phyloP scores from a whole-genome alignment of 2,329 filamentous ascomycete species.

The Colletotrichum euphorbiae region DNA sequence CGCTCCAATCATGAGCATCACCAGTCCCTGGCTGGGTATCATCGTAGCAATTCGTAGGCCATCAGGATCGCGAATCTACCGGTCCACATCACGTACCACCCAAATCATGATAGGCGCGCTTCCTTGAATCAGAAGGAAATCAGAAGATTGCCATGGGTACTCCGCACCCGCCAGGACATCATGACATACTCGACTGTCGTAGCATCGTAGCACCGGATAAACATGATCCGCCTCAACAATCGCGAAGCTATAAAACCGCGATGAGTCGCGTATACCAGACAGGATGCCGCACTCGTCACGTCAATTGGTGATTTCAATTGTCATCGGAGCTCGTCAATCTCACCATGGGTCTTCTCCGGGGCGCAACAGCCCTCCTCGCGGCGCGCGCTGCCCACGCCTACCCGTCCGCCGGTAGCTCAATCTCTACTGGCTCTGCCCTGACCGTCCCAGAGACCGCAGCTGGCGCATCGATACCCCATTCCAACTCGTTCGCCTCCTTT shows the following conservation, averaged over 20 bases:
- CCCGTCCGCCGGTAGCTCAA: background rate
- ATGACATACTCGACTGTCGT: conserved; percentile 1
- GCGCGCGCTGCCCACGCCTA: background rate
- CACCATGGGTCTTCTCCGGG: conserved; percentile 18
- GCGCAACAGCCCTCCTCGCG: conserved; percentile 11
- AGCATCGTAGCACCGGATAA: no score
- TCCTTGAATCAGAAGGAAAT: background rate
- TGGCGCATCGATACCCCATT: conserved; percentile 38
- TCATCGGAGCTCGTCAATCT: background rate
- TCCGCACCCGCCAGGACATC: background rate
- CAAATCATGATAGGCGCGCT: background rate
- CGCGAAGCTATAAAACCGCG: background rate
- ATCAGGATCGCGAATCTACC: background rate
- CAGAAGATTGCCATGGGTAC: background rate
- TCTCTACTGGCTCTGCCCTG: background rate
- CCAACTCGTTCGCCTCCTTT: conserved; percentile 39
- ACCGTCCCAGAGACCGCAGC: background rate
- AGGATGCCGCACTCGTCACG: background rate
- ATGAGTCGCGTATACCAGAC: accelerated
- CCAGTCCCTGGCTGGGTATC: background rate
- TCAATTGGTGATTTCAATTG: background rate
- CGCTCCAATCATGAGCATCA: conserved; percentile 2
- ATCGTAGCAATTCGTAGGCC: background rate
- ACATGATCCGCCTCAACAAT: background rate
- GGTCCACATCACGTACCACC: no score